Evolutionary conservation across 805 yeast species (phyloP).

Genomic region (Ogataea methylovora): DNA sequence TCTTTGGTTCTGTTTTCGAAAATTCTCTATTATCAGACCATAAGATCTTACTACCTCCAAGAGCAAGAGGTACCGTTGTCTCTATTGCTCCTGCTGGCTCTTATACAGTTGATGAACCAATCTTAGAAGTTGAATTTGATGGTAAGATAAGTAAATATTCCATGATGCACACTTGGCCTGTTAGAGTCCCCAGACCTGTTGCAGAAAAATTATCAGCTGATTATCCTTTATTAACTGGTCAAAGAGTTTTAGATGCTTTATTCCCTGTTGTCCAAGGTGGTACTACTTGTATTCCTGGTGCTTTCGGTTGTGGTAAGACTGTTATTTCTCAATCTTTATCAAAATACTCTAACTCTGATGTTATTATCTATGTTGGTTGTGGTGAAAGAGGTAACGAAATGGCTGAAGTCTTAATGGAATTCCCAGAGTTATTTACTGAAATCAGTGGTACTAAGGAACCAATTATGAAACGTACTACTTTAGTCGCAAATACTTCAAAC

Average conservation of each 20-base stretch:
- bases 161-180: conserved; percentile 99
- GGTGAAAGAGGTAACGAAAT: conserved; percentile 99
- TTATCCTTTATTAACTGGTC: conserved; percentile 94
- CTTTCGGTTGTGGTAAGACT: conserved; percentile 98
- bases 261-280: conserved; percentile 99
- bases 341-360: conserved; percentile 95
- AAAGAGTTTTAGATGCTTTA: conserved; percentile 94
- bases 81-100: conserved; percentile 86
- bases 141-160: conserved; percentile 75
- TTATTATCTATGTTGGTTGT: conserved; percentile 88
- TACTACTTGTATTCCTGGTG: conserved; percentile 99
- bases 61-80: conserved; percentile 96
- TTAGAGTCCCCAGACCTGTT: conserved; percentile 98
- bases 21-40: conserved; percentile 90
- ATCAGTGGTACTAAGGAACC: conserved; percentile 92
- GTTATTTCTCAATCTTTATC: conserved; percentile 97
- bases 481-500: conserved; percentile 97
- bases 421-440: conserved; percentile 95
- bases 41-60: conserved; percentile 92
- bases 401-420: conserved; percentile 99
- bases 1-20: conserved; percentile 88
- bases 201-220: conserved; percentile 91
- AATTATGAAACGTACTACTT: conserved; percentile 97
- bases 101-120: conserved; percentile 82
- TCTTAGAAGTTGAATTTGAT: conserved; percentile 91